Percentiles rank a stretch among this genome's conserved stretches.
phyloP scores from a whole-genome alignment of 2,329 filamentous ascomycete genomes.

The Mycocentrospora acerina region DNA sequence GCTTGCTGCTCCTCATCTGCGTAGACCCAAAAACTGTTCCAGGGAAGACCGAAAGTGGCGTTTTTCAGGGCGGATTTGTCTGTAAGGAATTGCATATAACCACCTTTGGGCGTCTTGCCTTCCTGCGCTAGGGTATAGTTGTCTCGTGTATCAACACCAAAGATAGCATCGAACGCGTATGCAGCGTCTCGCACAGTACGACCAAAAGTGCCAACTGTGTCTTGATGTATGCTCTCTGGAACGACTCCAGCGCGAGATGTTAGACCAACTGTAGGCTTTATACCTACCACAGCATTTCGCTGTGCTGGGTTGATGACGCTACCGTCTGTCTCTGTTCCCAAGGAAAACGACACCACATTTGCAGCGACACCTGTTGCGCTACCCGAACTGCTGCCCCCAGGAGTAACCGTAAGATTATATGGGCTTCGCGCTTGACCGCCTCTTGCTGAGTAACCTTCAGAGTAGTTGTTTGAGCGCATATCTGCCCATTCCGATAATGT shows the following conservation, averaged over 20 bases:
- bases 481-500: slow-evolving; percentile 71
- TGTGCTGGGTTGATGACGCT: slow-evolving; percentile 69
- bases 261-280: slow-evolving; percentile 75
- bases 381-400: slow-evolving; percentile 69
- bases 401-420: slow-evolving; percentile 68
- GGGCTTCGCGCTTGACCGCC: slow-evolving; percentile 45
- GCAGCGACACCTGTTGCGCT: slow-evolving; percentile 65
- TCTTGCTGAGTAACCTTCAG: slow-evolving; percentile 35
- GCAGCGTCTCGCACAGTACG: slow-evolving; percentile 69
- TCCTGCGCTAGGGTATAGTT: slow-evolving; percentile 65
- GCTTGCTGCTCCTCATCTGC: slow-evolving; percentile 58
- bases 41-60: slow-evolving; percentile 70
- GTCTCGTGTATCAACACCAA: slow-evolving; percentile 63
- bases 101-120: slow-evolving; percentile 55
- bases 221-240: slow-evolving; percentile 67
- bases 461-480: slow-evolving; percentile 38
- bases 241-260: slow-evolving; percentile 62
- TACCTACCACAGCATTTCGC: slow-evolving; percentile 67
- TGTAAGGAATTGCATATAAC: slow-evolving; percentile 61
- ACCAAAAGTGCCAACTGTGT: slow-evolving; percentile 68
- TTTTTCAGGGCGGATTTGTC: slow-evolving; percentile 57
- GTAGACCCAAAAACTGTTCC: slow-evolving; percentile 69
- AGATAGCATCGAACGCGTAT: slow-evolving; percentile 67
- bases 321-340: slow-evolving; percentile 75
- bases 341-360: slow-evolving; percentile 63